Evolutionary conservation across 1,284 basidiomycete genomes (phyloP).

Genomic region (Austroboletus novae-zelandiae): DNA sequence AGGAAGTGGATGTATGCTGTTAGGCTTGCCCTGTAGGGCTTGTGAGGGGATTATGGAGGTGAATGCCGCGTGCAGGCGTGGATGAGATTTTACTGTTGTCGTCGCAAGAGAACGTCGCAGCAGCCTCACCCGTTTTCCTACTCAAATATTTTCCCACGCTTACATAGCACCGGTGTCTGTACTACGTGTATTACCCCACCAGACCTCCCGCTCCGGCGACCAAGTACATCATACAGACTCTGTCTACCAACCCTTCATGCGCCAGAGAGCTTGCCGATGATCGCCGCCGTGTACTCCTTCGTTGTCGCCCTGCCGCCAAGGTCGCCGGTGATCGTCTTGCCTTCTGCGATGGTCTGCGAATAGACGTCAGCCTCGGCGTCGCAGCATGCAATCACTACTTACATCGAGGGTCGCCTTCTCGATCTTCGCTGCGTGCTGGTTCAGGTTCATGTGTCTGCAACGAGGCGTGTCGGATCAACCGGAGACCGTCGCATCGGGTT

Average conservation of each 20-base stretch:
- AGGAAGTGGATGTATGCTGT: conserved; percentile 43
- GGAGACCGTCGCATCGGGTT: conserved; percentile 6
- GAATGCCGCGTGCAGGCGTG: conserved; percentile 59
- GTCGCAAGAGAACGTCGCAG: conserved; percentile 34
- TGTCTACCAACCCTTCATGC: conserved; percentile 27
- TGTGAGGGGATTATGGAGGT: conserved; percentile 65
- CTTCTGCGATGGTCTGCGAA: conserved; percentile 88
- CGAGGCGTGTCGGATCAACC: conserved; percentile 25
- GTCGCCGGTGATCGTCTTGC: conserved; percentile 90
- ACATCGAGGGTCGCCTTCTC: conserved; percentile 88
- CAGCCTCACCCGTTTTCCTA: conserved; percentile 21
- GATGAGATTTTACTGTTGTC: conserved; percentile 43
- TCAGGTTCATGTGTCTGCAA: conserved; percentile 89
- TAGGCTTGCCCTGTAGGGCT: conserved; percentile 84
- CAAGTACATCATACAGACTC: background rate
- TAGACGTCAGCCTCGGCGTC: conserved; percentile 14
- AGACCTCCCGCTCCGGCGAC: background rate
- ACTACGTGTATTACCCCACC: background rate
- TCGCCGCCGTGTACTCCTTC: conserved; percentile 83
- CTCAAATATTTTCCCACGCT: conserved; percentile 26
- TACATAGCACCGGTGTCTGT: background rate
- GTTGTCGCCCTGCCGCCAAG: conserved; percentile 90
- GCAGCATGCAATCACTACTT: conserved; percentile 34
- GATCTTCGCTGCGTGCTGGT: conserved; percentile 85
- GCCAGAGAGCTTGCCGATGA: conserved; percentile 69